A percentile compares a stretch with the other conserved stretches of the same genome.
Evolutionary conservation across 768 basidiomycete genomes (phyloP).

Genomic region (Boletus patriciae): DNA sequence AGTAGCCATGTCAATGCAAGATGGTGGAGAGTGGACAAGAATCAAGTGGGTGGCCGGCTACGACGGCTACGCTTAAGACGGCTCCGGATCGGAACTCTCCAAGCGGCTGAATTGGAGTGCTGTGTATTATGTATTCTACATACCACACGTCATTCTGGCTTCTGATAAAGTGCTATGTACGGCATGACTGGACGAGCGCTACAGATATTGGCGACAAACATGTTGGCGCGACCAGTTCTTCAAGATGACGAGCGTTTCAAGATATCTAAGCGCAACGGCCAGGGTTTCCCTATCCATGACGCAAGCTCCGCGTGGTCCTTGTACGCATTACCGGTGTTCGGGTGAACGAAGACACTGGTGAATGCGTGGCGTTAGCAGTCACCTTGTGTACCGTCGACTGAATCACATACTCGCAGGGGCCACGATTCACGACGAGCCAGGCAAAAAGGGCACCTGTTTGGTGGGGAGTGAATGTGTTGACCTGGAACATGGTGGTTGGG

Average conservation of each 20-base stretch:
- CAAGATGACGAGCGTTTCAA: conserved; percentile 19
- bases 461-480: conserved; percentile 64
- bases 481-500: conserved; percentile 70
- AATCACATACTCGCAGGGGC: conserved; percentile 65
- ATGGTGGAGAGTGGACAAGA: not conserved
- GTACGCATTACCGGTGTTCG: conserved; percentile 57
- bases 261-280: conserved; percentile 50
- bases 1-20: conserved; percentile 26
- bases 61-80: conserved; percentile 1
- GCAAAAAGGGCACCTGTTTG: conserved; percentile 69
- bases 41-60: too few relatives aligned
- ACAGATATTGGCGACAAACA: not conserved
- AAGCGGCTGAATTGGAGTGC: not conserved
- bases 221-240: conserved; percentile 10
- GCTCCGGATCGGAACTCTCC: conserved; percentile 12
- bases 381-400: not conserved
- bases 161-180: not conserved
- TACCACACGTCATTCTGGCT: too few relatives aligned
- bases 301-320: conserved; percentile 63
- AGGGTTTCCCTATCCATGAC: conserved; percentile 66
- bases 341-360: conserved; percentile 65
- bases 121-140: too few relatives aligned
- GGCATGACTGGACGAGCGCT: too few relatives aligned
- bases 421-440: conserved; percentile 66
- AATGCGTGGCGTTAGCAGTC: not conserved